Evolutionary conservation across 2,329 filamentous ascomycete species (phyloP).

Genomic region (Teratosphaeria viscida): DNA sequence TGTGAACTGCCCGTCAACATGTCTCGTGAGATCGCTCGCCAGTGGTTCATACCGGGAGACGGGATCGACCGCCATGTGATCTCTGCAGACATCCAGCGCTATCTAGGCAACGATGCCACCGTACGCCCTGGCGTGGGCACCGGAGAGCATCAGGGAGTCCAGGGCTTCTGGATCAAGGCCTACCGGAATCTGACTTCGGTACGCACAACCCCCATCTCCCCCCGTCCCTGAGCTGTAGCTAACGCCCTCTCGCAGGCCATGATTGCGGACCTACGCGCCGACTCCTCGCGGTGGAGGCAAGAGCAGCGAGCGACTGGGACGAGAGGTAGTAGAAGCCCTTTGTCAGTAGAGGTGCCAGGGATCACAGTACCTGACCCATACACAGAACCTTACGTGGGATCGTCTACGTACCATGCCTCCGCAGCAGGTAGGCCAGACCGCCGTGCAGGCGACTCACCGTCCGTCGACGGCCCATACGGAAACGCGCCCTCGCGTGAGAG

Average conservation of each 20-base stretch:
- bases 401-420: slow-evolving; percentile 33
- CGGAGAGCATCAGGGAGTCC: slow-evolving; percentile 36
- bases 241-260: slow-evolving; percentile 30
- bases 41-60: slow-evolving; percentile 41
- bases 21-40: slow-evolving; percentile 27
- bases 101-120: slow-evolving; percentile 41
- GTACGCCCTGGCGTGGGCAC: slow-evolving; percentile 37
- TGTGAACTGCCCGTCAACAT: slow-evolving; percentile 10
- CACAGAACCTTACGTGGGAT: slow-evolving; percentile 21
- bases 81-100: slow-evolving; percentile 42
- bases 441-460: slow-evolving; percentile 28
- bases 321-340: slow-evolving; percentile 37
- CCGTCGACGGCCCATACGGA: slow-evolving; percentile 21
- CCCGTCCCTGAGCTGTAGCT: neutral
- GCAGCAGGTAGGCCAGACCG: slow-evolving; percentile 31
- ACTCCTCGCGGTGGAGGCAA: slow-evolving; percentile 37
- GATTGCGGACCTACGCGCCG: slow-evolving; percentile 39
- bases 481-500: slow-evolving; percentile 8
- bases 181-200: slow-evolving; percentile 42
- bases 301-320: slow-evolving; percentile 26
- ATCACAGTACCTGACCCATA: slow-evolving; percentile 27
- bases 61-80: slow-evolving; percentile 44
- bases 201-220: slow-evolving; percentile 13
- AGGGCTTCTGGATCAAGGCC: slow-evolving; percentile 42
- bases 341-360: slow-evolving; percentile 30